Evolutionary conservation across 2,329 filamentous ascomycete genomes (phyloP).

Genomic region (Akanthomyces lecanii): DNA sequence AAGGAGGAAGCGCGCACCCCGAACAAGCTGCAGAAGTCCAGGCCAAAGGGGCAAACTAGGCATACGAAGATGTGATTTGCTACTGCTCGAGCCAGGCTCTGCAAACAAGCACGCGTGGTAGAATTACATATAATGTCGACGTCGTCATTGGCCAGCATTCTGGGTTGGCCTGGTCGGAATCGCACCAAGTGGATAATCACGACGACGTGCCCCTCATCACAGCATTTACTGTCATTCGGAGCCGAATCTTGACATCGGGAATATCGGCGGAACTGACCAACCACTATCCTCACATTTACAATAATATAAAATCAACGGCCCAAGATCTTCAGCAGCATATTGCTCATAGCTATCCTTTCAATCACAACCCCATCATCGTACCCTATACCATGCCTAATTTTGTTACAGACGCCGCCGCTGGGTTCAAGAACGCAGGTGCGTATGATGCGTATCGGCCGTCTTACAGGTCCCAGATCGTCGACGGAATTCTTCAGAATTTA

Average conservation of each 20-base stretch:
- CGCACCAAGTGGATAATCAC: neutral
- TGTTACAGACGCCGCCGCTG: constrained; percentile 54
- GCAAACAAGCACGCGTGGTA: neutral
- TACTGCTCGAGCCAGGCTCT: too few relatives aligned
- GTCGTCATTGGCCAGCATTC: neutral
- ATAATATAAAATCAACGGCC: neutral
- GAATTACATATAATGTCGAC: neutral
- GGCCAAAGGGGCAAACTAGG: neutral
- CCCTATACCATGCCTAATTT: constrained; percentile 24
- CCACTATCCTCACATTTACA: neutral
- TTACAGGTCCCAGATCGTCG: constrained; percentile 57
- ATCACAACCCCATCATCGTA: neutral
- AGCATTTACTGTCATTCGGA: neutral
- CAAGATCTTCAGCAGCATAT: neutral
- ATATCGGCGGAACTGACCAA: neutral
- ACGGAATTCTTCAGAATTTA: constrained; percentile 53
- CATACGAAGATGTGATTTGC: neutral
- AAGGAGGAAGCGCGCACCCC: neutral
- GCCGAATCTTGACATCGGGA: neutral
- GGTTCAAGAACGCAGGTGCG: constrained; percentile 59
- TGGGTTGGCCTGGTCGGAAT: neutral
- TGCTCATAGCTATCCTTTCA: neutral
- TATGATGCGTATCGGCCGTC: constrained; percentile 68
- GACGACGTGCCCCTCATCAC: neutral
- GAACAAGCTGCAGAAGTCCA: constrained; percentile 13